Base-by-base conservation (phyloP, 2,329 filamentous ascomycete species). In the Phoma sp. region DNA sequence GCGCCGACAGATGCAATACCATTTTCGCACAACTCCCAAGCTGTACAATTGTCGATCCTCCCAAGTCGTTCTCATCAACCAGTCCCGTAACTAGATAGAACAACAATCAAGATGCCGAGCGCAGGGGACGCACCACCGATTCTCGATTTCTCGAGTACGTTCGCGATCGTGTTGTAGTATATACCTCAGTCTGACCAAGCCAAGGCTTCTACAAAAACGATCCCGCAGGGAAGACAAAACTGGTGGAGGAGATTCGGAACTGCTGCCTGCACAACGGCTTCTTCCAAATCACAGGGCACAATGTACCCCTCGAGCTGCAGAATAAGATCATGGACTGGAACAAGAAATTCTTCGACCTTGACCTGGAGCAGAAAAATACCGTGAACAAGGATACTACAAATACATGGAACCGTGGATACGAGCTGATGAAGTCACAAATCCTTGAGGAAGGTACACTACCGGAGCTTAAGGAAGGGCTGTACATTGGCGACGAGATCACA, bases 261-360 rank as follows among this genome's bases (percentile, higher is more conserved):
- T 71, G 66, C 52, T 74, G 72, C 52, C 49, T 68, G 14, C 63
- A 71, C 53, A 72, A 72, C 64, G 78, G 78, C 17, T 80, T 80
- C 64, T 80, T 80, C 62, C 78, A 80, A 49, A 77, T 80, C 55
- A 74, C 71, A 2, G 74, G 74, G 23, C 77, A 80, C 46, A 64
- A 69, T 1, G 71, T 80, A 5, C 72, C 78, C 1, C 36, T 70
- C 7, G 65, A 72, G 2, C 56, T 80, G 2, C 76, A 79, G 46
- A 60, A 72, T 2, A 62, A 64, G 6, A 72, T 78, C 10, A 72
- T 80, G 66, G 29, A 62, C 7, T 74, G 71, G 57, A 73, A 73
- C 15, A 76, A 75, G 46, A 66, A 70, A 10, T 78, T 80, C 57
- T 80, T 80, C 42, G 60, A 71, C 10, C 59, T 79, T 10, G 38